These are phyloP conservation scores for Phialophora tarda DNA, from an alignment of 2,329 filamentous ascomycete genomes.

Conservation along the genomic window DNA sequence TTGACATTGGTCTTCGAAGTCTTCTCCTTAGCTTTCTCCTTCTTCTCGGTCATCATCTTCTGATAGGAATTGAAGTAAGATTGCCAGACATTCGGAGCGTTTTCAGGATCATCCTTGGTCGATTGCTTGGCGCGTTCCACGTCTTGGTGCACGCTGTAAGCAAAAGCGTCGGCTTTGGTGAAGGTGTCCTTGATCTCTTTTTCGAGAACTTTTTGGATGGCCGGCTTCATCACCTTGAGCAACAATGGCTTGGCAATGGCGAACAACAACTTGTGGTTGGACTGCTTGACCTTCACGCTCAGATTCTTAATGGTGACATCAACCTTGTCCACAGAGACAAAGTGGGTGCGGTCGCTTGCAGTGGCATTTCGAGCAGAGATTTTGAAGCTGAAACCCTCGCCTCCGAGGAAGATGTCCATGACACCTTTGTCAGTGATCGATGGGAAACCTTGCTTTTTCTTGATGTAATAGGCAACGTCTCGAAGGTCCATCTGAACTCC, in stretches of 20 bases:
- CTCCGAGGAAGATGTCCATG: constrained; percentile 84
- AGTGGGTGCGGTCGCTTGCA: constrained; percentile 74
- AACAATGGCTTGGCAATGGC: constrained; percentile 83
- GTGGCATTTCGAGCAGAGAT: constrained; percentile 84
- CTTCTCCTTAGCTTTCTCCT: constrained; percentile 72
- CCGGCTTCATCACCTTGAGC: constrained; percentile 81
- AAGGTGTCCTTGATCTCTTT: constrained; percentile 86
- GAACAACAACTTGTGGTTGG: constrained; percentile 92
- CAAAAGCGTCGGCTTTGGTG: constrained; percentile 71
- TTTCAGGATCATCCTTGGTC: constrained; percentile 70
- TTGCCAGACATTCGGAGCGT: constrained; percentile 81
- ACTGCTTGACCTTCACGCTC: constrained; percentile 89
- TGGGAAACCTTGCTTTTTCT: constrained; percentile 93
- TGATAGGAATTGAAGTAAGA: constrained; percentile 80
- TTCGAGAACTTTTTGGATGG: constrained; percentile 84
- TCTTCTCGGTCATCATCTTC: constrained; percentile 73
- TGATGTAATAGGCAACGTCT: constrained; percentile 93
- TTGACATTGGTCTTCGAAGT: constrained; percentile 75
- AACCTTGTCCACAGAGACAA: constrained; percentile 94
- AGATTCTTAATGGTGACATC: constrained; percentile 80
- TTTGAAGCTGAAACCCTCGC: constrained; percentile 88
- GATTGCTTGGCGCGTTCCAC: constrained; percentile 74
- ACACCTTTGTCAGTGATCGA: constrained; percentile 85
- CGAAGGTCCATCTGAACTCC: constrained; percentile 89
- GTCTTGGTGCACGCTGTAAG: constrained; percentile 81